Conservation (phyloP, 768 basidiomycete genomes). For the Calocybe indica region DNA sequence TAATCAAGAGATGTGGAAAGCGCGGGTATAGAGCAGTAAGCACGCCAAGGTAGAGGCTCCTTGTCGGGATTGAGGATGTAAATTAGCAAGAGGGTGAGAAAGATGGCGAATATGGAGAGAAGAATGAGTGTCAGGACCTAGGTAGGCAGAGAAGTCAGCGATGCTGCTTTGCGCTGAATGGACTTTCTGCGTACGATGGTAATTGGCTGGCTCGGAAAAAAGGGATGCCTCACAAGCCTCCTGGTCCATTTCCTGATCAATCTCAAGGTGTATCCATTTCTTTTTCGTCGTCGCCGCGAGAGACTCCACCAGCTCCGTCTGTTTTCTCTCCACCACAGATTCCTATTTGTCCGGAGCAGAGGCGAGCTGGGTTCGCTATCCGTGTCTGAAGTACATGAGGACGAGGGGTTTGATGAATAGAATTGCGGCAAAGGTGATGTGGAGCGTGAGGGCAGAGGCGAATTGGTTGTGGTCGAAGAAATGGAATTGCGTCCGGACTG, state of each 20-base stretch:
- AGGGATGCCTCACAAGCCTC: conserved; percentile 59
- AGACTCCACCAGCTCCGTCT: conserved; percentile 54
- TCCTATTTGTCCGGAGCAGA: conserved; percentile 29
- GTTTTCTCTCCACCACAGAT: conserved; percentile 37
- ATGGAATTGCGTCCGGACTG: conserved; percentile 33
- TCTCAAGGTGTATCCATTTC: conserved; percentile 41
- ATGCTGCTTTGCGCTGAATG: conserved; percentile 1
- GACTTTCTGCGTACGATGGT: conserved; percentile 56
- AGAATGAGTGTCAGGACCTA: conserved; percentile 70
- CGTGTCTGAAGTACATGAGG: conserved; percentile 53
- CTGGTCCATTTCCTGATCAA: conserved; percentile 49
- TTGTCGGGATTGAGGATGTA: conserved; percentile 96
- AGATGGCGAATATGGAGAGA: conserved; percentile 75
- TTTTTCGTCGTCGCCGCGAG: conserved; percentile 45
- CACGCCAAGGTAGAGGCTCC: conserved; percentile 88
- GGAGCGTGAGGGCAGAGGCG: conserved; percentile 60
- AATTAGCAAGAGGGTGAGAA: conserved; percentile 81
- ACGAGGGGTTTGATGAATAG: conserved; percentile 40
- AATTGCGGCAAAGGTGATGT: conserved; percentile 55
- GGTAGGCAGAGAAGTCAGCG: conserved; percentile 1
- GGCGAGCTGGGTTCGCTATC: conserved; percentile 56
- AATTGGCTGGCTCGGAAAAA: conserved; percentile 75
- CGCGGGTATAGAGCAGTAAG: conserved; percentile 76
- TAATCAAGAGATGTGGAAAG: conserved; percentile 25
- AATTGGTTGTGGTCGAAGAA: conserved; percentile 36